Conservation (phyloP, 2,329 filamentous ascomycete genomes). For the Talaromyces funiculosus region DNA sequence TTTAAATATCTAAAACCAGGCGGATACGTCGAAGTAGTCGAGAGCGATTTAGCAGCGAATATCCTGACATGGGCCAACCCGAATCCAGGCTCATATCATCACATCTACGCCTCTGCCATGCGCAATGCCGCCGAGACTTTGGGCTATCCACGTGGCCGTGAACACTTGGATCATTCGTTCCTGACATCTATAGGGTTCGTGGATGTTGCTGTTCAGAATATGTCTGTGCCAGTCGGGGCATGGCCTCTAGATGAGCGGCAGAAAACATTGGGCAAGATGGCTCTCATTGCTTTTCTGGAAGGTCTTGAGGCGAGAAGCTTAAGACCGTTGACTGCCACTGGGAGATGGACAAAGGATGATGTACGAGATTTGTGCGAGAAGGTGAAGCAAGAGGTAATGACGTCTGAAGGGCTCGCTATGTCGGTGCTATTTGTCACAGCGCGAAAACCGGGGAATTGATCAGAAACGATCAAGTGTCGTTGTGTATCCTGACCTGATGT, state of each 20-base stretch:
- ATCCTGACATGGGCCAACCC: constrained; percentile 20
- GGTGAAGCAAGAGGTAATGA: constrained; percentile 33
- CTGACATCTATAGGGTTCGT: constrained; percentile 42
- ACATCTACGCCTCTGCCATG: constrained; percentile 30
- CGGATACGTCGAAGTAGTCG: constrained; percentile 44
- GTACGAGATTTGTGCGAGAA: constrained; percentile 34
- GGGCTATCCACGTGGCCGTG: constrained; percentile 37
- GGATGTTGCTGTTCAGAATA: constrained; percentile 36
- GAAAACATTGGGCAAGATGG: constrained; percentile 39
- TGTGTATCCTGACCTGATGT: background rate
- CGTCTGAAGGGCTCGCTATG: constrained; percentile 22
- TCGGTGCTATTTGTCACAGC: constrained; percentile 26
- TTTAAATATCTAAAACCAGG: constrained; percentile 42
- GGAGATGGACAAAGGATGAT: constrained; percentile 29
- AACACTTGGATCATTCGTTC: constrained; percentile 37
- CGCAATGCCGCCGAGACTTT: constrained; percentile 35
- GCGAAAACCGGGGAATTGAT: constrained; percentile 21
- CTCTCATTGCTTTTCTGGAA: constrained; percentile 35
- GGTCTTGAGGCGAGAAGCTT: constrained; percentile 36
- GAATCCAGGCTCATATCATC: constrained; percentile 27
- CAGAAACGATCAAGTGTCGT: background rate
- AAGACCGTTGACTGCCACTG: constrained; percentile 30
- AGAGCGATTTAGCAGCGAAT: constrained; percentile 31
- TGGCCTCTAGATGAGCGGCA: constrained; percentile 32
- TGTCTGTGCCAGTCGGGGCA: constrained; percentile 33